Conservation (phyloP, 306 rosid genomes). For the Vigna reflexopilosa region DNA sequence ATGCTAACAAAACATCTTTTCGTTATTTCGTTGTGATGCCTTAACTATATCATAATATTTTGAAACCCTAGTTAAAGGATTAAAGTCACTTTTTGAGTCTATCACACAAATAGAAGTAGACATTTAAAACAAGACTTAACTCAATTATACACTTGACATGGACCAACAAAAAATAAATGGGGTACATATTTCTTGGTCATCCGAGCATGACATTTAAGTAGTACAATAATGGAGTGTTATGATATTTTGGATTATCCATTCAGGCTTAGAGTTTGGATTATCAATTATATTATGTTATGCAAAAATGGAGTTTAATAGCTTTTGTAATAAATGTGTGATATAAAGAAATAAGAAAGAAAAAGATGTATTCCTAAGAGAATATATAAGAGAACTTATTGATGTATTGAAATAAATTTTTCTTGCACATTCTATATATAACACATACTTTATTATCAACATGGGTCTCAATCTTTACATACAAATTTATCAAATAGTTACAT, state of each 20-base stretch:
- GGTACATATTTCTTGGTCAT: too few species aligned
- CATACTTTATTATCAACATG: too few species aligned
- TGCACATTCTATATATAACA: too few species aligned
- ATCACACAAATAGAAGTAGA: background rate
- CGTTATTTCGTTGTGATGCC: background rate
- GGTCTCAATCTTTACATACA: too few species aligned
- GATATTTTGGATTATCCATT: background rate
- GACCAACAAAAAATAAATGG: background rate
- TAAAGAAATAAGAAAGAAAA: background rate
- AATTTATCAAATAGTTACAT: too few species aligned
- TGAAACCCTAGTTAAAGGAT: background rate
- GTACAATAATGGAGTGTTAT: background rate
- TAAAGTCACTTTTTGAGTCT: background rate
- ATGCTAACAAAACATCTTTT: background rate
- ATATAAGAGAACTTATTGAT: too few species aligned
- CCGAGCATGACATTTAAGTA: background rate
- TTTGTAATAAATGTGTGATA: background rate
- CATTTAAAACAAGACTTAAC: background rate
- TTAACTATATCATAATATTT: background rate
- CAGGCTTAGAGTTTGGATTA: background rate
- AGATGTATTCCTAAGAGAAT: too few species aligned
- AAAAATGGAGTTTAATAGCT: background rate
- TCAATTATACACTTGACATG: background rate
- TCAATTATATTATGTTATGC: background rate
- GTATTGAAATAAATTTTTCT: too few species aligned